These are phyloP conservation scores for Penicillium alfredii DNA, from an alignment of 495 filamentous ascomycete species.

Conservation along the genomic window DNA sequence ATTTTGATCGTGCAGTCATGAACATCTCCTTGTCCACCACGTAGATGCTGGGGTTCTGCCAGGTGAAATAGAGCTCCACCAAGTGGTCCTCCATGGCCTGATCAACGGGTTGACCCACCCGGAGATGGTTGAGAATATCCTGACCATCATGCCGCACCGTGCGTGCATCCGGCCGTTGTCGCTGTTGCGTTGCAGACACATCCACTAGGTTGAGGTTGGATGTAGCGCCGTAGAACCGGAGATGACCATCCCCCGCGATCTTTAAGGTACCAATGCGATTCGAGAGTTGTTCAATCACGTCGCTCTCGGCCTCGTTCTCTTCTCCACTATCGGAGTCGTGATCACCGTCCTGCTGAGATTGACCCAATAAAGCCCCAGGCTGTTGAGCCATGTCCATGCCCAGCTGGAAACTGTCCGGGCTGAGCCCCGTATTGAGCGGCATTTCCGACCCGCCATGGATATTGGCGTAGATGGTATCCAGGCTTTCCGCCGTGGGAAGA, in stretches of 20 bases:
- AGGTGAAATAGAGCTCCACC: conserved; percentile 45
- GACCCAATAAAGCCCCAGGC: conserved; percentile 21
- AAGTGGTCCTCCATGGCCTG: conserved; percentile 42
- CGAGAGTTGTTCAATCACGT: conserved; percentile 42
- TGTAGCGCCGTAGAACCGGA: conserved; percentile 44
- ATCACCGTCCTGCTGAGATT: conserved; percentile 17
- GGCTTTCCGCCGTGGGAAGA: conserved; percentile 38
- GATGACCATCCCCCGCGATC: conserved; percentile 44
- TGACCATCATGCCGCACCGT: conserved; percentile 43
- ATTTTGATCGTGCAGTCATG: conserved; percentile 34
- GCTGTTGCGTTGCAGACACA: conserved; percentile 40
- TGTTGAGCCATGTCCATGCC: conserved; percentile 34
- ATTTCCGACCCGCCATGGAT: conserved; percentile 18
- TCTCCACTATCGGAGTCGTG: conserved; percentile 39
- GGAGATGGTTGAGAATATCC: conserved; percentile 39
- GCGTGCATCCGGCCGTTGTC: conserved; percentile 47
- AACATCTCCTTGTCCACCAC: conserved; percentile 47
- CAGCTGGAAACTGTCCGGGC: conserved; percentile 28
- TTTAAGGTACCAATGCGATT: conserved; percentile 45
- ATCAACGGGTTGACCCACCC: conserved; percentile 39
- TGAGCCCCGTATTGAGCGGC: conserved; percentile 21
- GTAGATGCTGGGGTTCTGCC: conserved; percentile 47
- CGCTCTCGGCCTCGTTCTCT: conserved; percentile 40
- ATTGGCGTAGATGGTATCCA: conserved; percentile 38
- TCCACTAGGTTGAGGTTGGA: conserved; percentile 46